Percentiles rank a stretch among this genome's conserved stretches.
These are phyloP conservation scores for Neckera pumila DNA, from an alignment of 225 moss, liverwort and hornwort species.

Conservation along the genomic window DNA sequence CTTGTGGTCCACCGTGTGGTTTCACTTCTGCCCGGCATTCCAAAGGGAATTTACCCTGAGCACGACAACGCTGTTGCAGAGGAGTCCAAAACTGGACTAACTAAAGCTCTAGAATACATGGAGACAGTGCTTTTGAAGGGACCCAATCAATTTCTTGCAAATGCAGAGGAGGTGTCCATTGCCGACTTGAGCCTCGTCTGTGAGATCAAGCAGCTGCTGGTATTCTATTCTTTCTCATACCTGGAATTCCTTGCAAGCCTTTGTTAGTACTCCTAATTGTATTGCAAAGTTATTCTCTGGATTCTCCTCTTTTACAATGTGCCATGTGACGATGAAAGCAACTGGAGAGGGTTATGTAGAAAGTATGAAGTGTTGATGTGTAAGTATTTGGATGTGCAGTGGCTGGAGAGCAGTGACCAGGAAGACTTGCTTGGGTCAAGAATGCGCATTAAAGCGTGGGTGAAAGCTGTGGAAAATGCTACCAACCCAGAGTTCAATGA, in stretches of 20 bases:
- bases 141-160: constrained; percentile 18
- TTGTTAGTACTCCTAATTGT: background rate
- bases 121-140: constrained; percentile 28
- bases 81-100: background rate
- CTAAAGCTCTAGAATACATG: constrained; percentile 11
- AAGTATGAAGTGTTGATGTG: background rate
- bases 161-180: constrained; percentile 31
- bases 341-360: background rate
- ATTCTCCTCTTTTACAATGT: background rate
- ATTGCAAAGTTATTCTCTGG: background rate
- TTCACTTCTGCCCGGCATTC: constrained; percentile 10
- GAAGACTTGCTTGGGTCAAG: constrained; percentile 18
- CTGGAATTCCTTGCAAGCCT: background rate
- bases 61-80: constrained; percentile 8
- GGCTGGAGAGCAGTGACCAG: constrained; percentile 17
- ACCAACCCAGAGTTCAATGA: constrained; percentile 27
- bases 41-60: constrained; percentile 20
- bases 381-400: background rate
- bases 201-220: constrained; percentile 41
- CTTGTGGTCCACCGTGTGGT: constrained; percentile 24
- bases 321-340: background rate
- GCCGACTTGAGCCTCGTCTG: constrained; percentile 40
- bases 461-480: constrained; percentile 23
- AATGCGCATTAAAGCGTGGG: constrained; percentile 11
- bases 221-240: background rate